phyloP scores from a whole-genome alignment of 352 stramenopile species.

The Globisporangium rhizosaccharum region DNA sequence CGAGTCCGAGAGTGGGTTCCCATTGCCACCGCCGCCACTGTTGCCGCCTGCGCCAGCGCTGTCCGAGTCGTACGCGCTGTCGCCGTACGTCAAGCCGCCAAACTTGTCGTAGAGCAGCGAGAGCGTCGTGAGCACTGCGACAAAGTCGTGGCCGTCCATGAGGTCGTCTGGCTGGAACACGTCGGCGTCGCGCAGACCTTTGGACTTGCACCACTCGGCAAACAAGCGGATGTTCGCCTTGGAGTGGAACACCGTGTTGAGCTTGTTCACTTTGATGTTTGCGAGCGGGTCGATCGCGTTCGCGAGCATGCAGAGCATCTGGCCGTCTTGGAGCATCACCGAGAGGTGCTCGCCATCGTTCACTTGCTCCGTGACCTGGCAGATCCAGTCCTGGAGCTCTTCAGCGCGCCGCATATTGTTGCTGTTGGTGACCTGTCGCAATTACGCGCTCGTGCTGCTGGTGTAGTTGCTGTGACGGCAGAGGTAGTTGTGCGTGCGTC shows the following conservation, averaged over 20 bases:
- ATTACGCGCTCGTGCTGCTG: background rate
- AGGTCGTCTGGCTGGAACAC: conserved; percentile 81
- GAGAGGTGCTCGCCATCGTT: conserved; percentile 78
- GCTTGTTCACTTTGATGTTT: conserved; percentile 81
- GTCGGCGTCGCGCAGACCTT: conserved; percentile 64
- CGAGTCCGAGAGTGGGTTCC: conserved; percentile 63
- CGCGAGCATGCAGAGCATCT: conserved; percentile 80
- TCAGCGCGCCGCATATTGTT: conserved; percentile 58
- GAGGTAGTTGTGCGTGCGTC: background rate
- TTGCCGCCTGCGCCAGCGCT: background rate
- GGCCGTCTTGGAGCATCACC: conserved; percentile 76
- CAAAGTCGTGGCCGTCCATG: conserved; percentile 59
- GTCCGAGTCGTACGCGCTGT: conserved; percentile 43
- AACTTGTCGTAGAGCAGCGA: conserved; percentile 84
- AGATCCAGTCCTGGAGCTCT: conserved; percentile 84
- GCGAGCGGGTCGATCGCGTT: conserved; percentile 75
- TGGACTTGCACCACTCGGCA: conserved; percentile 67
- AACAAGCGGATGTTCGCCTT: conserved; percentile 84
- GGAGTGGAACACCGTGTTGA: conserved; percentile 87
- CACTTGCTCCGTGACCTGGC: conserved; percentile 62
- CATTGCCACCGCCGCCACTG: background rate
- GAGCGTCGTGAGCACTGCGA: conserved; percentile 63
- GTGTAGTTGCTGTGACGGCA: background rate
- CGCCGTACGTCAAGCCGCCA: conserved; percentile 46
- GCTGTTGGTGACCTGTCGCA: background rate